Base-by-base conservation (phyloP, 257 asterid genomes). In the Mentha longifolia region DNA sequence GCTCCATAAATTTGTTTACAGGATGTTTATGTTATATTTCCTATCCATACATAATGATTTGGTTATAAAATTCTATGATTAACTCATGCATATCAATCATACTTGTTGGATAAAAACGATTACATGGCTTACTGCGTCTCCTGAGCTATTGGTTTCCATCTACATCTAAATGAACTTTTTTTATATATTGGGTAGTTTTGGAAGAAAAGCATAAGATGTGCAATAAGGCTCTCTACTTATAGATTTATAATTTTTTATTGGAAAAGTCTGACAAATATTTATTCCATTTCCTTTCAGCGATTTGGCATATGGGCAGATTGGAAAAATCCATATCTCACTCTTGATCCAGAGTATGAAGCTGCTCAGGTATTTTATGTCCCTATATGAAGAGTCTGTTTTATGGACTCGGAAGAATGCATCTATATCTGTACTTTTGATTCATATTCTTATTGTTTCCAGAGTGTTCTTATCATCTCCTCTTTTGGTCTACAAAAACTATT, bases 311-410 rank as follows among this genome's bases (percentile, higher is more conserved):
- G 97, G 97, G 99, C 86, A 22, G 96, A 94, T 71, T 94, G 99
- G 99, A 96, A 94, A 73, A 88, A 88, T 76, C 97, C 96, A 39
- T 94, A 94, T 79, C 97, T 88, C 78, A 94, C 99, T 78, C 99
- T 94, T 61, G 97, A 94, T 87, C 99, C 98, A 49, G 99, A 91
- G 77, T 94, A 94, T 78, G 99, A 94, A 85, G 96, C 97, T 81
- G 97, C 99, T 76, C 99, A 94, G 97, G 99, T 94, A 79, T 49
- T 54, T 70, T 63, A n/a, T 71, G 64, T 47, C 65, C 19, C 67
- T 76, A 28, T 55, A 49, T 35, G 17, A 39, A 15, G 62, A 9
- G 58, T 67, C 62, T 51, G 33, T 1, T 61, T 61, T 62, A 16
- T 74, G 30, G 69, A 35, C 61, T 37, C 72, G 15, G 46, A 70